Evolutionary conservation across 2,329 filamentous ascomycete species (phyloP), one percentile per base, ranked within the genome.

Genomic region (Alternaria sp.): DNA sequence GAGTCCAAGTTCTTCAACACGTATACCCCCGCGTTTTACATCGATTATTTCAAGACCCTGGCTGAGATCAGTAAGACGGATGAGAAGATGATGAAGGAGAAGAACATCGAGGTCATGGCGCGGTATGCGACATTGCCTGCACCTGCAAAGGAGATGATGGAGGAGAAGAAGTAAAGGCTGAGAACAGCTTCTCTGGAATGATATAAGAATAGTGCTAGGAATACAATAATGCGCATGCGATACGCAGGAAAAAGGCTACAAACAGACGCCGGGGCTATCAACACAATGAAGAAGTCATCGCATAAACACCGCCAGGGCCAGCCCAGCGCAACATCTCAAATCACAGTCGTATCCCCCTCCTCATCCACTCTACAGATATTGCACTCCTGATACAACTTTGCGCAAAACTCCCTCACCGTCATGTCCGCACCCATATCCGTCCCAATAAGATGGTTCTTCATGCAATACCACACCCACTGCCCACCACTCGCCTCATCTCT

Each of bases 1-100:
- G 85, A 86, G 64, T 83, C 85, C 4, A 82, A 81, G 65, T 85
- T 88, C 72, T 83, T 87, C 79, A 88, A 87, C 71, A 88, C 86
- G 0, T 85, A 82, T 61, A 88, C 85, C 23, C 86, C 86, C 0
- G 83, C 83, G 3, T 87, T 86, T 67, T 87, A 87, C 68, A 85
- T 88, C 65, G 84, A 86, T 61, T 87, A 87, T 69, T 87, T 88
- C 75, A 85, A 85, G 77, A 76, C 86, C 46, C 68, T 87, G 69
- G 79, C 81, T 11, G 77, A 80, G 68, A 71, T 86, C 69, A 81
- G 79, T 23, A 81, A 81, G 59, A 76, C 78, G 15, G 83, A 83
- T 52, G 81, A 81, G 67, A 77, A 78, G 64, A 80, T 86, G 73
- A 83, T 81, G 15, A 81, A 81, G 44, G 83, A 86, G 73, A 82